A percentile compares a stretch with the other conserved stretches of the same genome.
These are phyloP conservation scores for Colletotrichum lupini DNA, from an alignment of 2,329 filamentous ascomycete genomes.

Conservation along the genomic window DNA sequence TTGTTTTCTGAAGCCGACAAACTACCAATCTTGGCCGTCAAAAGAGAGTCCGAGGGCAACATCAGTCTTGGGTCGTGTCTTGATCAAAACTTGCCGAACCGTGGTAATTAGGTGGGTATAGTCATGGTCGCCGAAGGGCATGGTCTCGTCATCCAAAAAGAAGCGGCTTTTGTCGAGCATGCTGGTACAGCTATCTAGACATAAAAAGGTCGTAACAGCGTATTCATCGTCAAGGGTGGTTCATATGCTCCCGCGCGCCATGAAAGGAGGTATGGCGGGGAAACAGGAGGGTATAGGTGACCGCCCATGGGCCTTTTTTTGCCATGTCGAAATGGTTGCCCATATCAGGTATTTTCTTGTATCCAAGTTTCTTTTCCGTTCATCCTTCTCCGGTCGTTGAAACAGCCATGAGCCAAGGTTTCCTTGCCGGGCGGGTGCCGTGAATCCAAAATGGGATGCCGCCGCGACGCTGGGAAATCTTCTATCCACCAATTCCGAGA, in stretches of 20 bases:
- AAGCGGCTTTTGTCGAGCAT: conserved; percentile 37
- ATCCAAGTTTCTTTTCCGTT: conserved; percentile 53
- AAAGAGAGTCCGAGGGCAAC: neutral
- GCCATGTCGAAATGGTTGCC: conserved; percentile 53
- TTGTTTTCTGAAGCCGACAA: conserved; percentile 10
- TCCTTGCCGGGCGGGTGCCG: conserved; percentile 28
- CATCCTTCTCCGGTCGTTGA: conserved; percentile 47
- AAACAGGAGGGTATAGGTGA: conserved; percentile 41
- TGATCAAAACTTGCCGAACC: conserved; percentile 25
- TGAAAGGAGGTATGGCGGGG: conserved; percentile 34
- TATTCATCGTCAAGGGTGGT: conserved; percentile 54
- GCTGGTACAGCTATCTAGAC: conserved; percentile 57
- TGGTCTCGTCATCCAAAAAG: conserved; percentile 35
- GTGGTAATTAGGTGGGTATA: conserved; percentile 52
- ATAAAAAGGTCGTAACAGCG: conserved; percentile 57
- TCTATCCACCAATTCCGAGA: conserved; percentile 47
- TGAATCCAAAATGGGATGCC: conserved; percentile 30
- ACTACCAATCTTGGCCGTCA: conserved; percentile 14
- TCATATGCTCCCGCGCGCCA: conserved; percentile 36
- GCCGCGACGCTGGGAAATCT: conserved; percentile 41
- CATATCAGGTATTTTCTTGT: conserved; percentile 53
- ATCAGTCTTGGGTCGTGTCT: conserved; percentile 15
- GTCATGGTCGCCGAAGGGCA: conserved; percentile 49
- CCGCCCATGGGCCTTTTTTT: conserved; percentile 44
- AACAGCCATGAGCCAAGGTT: conserved; percentile 36